Conservation (phyloP, 1,139 yeast genomes). For the Yamadazyma taylorii region DNA sequence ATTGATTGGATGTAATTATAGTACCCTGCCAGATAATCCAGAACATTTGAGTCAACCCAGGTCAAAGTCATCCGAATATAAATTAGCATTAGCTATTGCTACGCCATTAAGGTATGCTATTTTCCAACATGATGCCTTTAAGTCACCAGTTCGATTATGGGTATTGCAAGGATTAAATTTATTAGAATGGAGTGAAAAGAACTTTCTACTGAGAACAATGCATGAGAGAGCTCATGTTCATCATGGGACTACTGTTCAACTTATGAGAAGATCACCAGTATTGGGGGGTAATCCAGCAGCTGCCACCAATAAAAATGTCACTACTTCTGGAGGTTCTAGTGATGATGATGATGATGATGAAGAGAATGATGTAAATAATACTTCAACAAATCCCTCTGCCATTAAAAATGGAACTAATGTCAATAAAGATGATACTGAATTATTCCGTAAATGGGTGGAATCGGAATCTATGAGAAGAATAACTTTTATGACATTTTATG, state of each 20-base stretch:
- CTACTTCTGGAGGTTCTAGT: slow-evolving; percentile 14
- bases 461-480: slow-evolving; percentile 76
- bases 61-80: slow-evolving; percentile 29
- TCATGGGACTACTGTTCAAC: slow-evolving; percentile 76
- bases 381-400: slow-evolving; percentile 6
- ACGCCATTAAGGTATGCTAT: slow-evolving; percentile 65
- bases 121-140: slow-evolving; percentile 59
- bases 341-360: slow-evolving; percentile 26
- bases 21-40: slow-evolving; percentile 18
- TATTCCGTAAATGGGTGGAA: slow-evolving; percentile 65
- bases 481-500: slow-evolving; percentile 77
- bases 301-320: slow-evolving; percentile 17
- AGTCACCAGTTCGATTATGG: slow-evolving; percentile 64
- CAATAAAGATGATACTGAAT: slow-evolving; percentile 24
- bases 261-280: slow-evolving; percentile 69
- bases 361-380: slow-evolving; percentile 21
- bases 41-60: slow-evolving; percentile 14
- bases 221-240: slow-evolving; percentile 80
- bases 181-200: slow-evolving; percentile 69
- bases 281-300: slow-evolving; percentile 62
- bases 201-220: slow-evolving; percentile 54
- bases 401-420: slow-evolving; percentile 15
- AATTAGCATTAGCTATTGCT: slow-evolving; percentile 45
- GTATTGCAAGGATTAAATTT: slow-evolving; percentile 64
- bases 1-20: slow-evolving; percentile 51